phyloP scores from a whole-genome alignment of 768 basidiomycete genomes.

The Pleurotus salmoneostramineus region DNA sequence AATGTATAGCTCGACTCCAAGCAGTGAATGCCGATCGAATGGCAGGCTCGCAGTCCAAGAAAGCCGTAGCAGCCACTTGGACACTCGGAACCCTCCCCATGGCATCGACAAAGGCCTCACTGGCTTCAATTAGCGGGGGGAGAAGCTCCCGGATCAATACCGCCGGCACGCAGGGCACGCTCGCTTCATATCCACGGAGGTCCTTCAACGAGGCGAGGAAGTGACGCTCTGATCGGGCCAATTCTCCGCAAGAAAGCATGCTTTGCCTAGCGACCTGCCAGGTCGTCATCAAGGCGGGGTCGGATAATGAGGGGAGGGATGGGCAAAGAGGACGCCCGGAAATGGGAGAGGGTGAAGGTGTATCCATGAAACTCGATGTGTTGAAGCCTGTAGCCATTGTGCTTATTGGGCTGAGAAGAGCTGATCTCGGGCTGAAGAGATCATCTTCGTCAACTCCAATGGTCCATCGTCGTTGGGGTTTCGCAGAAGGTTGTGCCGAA shows the following conservation, averaged over 20 bases:
- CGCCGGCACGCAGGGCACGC: slow-evolving; percentile 32
- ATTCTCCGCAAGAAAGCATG: slow-evolving; percentile 35
- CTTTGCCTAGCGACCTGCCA: slow-evolving; percentile 35
- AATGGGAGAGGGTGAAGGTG: slow-evolving; percentile 1
- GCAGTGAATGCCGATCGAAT: slow-evolving; percentile 53
- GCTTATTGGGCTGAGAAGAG: slow-evolving; percentile 2
- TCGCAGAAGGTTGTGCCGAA: not conserved
- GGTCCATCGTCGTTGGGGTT: not conserved
- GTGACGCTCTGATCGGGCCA: slow-evolving; percentile 38
- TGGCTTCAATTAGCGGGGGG: slow-evolving; percentile 45
- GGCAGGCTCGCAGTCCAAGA: slow-evolving; percentile 46
- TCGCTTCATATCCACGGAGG: not conserved
- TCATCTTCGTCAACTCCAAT: slow-evolving; percentile 3
- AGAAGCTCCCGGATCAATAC: slow-evolving; percentile 50
- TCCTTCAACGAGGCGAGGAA: slow-evolving; percentile 32
- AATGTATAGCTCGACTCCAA: slow-evolving; percentile 56
- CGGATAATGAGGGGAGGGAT: slow-evolving; percentile 8
- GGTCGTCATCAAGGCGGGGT: slow-evolving; percentile 14
- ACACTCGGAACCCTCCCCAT: slow-evolving; percentile 59
- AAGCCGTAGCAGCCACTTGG: slow-evolving; percentile 59
- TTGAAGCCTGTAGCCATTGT: not conserved
- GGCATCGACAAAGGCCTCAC: slow-evolving; percentile 42
- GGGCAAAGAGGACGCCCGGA: not conserved
- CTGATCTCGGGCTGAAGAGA: not conserved
- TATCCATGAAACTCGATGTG: slow-evolving; percentile 2